Base-by-base conservation (phyloP, 805 yeast species). In the Millerago galiae region DNA sequence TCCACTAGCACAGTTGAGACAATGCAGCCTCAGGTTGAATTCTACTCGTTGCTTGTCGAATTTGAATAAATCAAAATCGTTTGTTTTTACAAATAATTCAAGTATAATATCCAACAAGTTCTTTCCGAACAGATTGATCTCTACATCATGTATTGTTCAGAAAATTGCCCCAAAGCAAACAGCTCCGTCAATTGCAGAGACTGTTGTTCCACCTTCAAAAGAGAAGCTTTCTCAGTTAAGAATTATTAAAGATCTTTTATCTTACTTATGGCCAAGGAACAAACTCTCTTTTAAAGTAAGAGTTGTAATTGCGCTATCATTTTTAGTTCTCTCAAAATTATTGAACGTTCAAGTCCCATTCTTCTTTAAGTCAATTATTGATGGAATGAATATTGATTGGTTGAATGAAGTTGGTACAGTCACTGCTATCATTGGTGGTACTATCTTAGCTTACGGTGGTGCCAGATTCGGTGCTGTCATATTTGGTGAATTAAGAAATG, bases 281-380 rank as follows among this genome's bases (percentile, higher is more conserved):
- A 78, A 83, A 45, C 69, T 74, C 5, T 71, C 79, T 42, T 82
- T 82, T 45, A 84, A 79, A 58, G 52, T 75, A 26, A 68, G 99
- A 36, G 98, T 93, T 1, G 63, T 83, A 0, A 49, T 84, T 7
- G 97, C 98, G 0, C 59, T 93, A 14, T 53, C 79, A 0, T 67
- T 93, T 44, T 70, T 93, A 45, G 74, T 93, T 4, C 79, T 80
- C 0, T 83, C 97, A 15, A 93, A 93, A 60, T 58, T 93, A 7
- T 68, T 93, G 30, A 93, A 90, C 60, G 96, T 93, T 5, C 96
- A 93, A 61, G 99, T 93, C 6, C 99, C 99, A 0, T 89, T 93
- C 59, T 90, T 79, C 63, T 93, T 93, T 73, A 93, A 85, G 52
- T 72, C 77, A 26, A 91, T 88, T 40, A 80, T 93, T 36, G 98